phyloP scores from a whole-genome alignment of 129 eudicot genomes.

The Helianthus annuus region HanXRQr2.0-SUNRISE NC_035444.2:67195445-67195944 shows the following conservation, averaged over 20 bases:
- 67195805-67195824: constrained; percentile 53
- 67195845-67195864: constrained; percentile 4
- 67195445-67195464: neutral
- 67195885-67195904: constrained; percentile 7
- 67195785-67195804: constrained; percentile 54
- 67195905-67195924: constrained; percentile 61
- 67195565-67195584: constrained; percentile 63
- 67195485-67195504: constrained; percentile 67
- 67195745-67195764: constrained; percentile 66
- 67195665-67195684: constrained; percentile 50
- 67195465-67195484: neutral
- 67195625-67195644: neutral
- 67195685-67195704: constrained; percentile 63
- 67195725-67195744: constrained; percentile 60
- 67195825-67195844: constrained; percentile 26
- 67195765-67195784: constrained; percentile 67
- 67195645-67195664: constrained; percentile 2
- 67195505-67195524: constrained; percentile 85
- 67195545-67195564: constrained; percentile 47
- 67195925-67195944: constrained; percentile 63
- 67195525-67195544: constrained; percentile 68
- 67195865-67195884: constrained; percentile 11
- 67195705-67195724: constrained; percentile 60
- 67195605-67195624: constrained; percentile 19
- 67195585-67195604: constrained; percentile 78